phyloP scores from a whole-genome alignment of 2,329 filamentous ascomycete species.

The Botrytis deweyae region DNA sequence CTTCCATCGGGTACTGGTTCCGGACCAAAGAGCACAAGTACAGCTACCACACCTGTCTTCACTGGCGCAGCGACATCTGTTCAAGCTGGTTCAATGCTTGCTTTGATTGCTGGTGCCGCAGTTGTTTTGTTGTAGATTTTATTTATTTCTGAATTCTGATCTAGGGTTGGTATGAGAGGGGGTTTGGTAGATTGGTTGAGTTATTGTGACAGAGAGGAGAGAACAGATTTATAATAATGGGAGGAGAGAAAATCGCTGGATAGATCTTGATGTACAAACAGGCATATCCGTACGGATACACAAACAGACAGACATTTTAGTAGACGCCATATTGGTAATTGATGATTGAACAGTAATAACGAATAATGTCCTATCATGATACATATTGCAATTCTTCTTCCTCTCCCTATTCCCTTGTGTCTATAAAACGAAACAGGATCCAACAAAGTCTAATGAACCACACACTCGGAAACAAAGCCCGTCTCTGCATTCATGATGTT shows the following conservation, averaged over 20 bases:
- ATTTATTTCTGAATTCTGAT: neutral
- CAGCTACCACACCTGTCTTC: neutral
- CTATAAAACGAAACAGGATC: neutral
- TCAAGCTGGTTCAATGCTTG: conserved; percentile 3
- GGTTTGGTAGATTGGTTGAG: neutral
- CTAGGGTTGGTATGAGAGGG: no score
- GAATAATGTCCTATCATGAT: neutral
- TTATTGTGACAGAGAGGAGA: no score
- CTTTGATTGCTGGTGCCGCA: neutral
- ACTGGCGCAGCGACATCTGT: neutral
- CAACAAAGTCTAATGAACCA: neutral
- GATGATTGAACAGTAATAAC: conserved; percentile 1
- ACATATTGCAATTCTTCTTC: neutral
- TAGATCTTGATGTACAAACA: conserved; percentile 9
- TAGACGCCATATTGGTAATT: neutral
- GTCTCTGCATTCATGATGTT: neutral
- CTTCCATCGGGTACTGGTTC: neutral
- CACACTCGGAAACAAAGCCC: neutral
- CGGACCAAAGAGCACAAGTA: neutral
- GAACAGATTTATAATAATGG: neutral
- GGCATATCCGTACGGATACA: neutral
- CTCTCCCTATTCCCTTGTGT: neutral
- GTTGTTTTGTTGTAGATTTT: neutral
- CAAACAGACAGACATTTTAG: neutral
- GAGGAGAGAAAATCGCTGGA: neutral